Percentiles rank a stretch among this genome's conserved stretches.
Conservation (phyloP, 805 yeast species). For the Grigorovia humatica region DNA sequence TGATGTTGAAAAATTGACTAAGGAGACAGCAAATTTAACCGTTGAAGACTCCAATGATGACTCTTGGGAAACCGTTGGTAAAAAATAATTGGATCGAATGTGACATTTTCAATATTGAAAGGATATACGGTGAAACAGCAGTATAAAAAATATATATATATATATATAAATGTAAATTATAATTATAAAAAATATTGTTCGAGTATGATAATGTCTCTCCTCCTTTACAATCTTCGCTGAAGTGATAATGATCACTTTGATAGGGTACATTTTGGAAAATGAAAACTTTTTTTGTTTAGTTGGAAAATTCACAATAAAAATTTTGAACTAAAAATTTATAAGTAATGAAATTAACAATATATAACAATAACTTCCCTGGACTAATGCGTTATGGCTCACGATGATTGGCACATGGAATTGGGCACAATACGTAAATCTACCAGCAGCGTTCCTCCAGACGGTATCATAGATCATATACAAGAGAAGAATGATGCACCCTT, state of each 20-base stretch:
- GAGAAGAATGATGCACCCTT: not conserved
- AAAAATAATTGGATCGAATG: conserved; percentile 22
- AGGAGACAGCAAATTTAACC: conserved; percentile 33
- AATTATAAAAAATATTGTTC: not conserved
- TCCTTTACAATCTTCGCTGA: too few relatives aligned
- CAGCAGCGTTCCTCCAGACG: not conserved
- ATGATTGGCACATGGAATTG: not conserved
- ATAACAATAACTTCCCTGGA: not conserved
- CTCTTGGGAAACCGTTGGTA: conserved; percentile 41
- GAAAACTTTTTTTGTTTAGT: not conserved
- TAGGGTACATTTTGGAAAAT: too few relatives aligned
- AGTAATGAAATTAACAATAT: too few relatives aligned
- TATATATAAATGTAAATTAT: not conserved
- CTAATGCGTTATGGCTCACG: not conserved
- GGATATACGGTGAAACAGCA: too few relatives aligned
- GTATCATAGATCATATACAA: not conserved
- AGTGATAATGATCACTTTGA: too few relatives aligned
- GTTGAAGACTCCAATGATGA: conserved; percentile 30
- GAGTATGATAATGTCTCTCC: not conserved
- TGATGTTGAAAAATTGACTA: conserved; percentile 22
- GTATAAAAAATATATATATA: too few relatives aligned
- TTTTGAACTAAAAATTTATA: not conserved
- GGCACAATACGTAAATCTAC: not conserved
- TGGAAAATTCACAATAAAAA: not conserved
- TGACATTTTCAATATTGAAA: not conserved